Conservation (phyloP, 805 yeast genomes). For the Spathaspora hagerdaliae region DNA sequence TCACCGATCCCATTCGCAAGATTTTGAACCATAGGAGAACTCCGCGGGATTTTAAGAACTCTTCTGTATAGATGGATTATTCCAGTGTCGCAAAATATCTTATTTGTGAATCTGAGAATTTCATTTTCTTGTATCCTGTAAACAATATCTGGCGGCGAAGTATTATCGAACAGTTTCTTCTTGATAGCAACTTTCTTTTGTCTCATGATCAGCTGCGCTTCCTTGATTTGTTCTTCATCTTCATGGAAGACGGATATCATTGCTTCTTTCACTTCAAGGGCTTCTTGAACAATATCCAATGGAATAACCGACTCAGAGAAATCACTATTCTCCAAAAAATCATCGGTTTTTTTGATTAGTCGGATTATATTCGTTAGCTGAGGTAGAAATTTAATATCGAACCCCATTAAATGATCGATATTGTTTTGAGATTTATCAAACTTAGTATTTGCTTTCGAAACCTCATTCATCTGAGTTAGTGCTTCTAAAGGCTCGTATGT, state of each 20-base stretch:
- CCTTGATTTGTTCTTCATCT: slow-evolving; percentile 26
- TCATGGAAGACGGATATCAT: slow-evolving; percentile 15
- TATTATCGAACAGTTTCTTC: not conserved
- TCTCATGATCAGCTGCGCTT: slow-evolving; percentile 16
- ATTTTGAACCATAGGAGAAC: slow-evolving; percentile 45
- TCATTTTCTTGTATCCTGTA: slow-evolving; percentile 26
- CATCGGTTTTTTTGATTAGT: slow-evolving; percentile 26
- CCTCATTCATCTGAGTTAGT: slow-evolving; percentile 16
- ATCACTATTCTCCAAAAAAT: slow-evolving; percentile 8
- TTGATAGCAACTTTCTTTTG: slow-evolving; percentile 7
- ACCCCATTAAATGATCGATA: slow-evolving; percentile 62
- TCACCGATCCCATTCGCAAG: slow-evolving; percentile 38
- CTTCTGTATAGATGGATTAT: slow-evolving; percentile 55
- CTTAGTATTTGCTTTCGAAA: slow-evolving; percentile 6
- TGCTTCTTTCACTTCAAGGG: slow-evolving; percentile 23
- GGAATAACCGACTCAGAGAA: slow-evolving; percentile 11
- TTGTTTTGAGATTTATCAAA: slow-evolving; percentile 25
- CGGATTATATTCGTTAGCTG: slow-evolving; percentile 47
- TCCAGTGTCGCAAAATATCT: slow-evolving; percentile 50
- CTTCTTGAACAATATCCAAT: slow-evolving; percentile 15
- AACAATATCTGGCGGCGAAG: slow-evolving; percentile 14
- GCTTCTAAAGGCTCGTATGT: slow-evolving; percentile 18
- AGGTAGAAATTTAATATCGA: slow-evolving; percentile 60
- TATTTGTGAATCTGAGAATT: slow-evolving; percentile 45
- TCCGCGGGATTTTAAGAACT: slow-evolving; percentile 44